These are phyloP conservation scores for Calonectria pauciramosa DNA, from an alignment of 2,329 filamentous ascomycete genomes.

Conservation along the genomic window DNA sequence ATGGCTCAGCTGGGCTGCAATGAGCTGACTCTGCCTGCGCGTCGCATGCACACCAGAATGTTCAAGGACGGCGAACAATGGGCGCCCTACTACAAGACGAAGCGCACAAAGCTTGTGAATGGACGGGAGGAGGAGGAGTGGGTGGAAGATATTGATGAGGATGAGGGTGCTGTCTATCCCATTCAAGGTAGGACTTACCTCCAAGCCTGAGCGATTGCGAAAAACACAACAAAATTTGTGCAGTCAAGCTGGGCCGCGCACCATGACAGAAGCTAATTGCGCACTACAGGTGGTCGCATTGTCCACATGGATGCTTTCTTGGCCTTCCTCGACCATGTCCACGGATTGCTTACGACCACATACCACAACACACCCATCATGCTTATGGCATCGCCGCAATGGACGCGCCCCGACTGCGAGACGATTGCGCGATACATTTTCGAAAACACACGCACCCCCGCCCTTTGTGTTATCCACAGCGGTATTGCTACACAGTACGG, in stretches of 20 bases:
- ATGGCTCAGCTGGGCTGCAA: constrained; percentile 91
- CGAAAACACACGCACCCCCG: constrained; percentile 95
- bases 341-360: constrained; percentile 88
- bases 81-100: constrained; percentile 82
- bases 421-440: constrained; percentile 94
- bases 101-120: constrained; percentile 67
- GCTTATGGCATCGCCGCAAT: constrained; percentile 89
- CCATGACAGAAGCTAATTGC: constrained; percentile 30
- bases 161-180: constrained; percentile 92
- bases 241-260: neutral
- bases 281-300: constrained; percentile 77
- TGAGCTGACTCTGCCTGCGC: constrained; percentile 91
- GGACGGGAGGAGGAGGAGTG: constrained; percentile 74
- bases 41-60: constrained; percentile 93
- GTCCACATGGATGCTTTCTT: constrained; percentile 94
- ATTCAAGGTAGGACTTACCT: constrained; percentile 67
- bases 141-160: constrained; percentile 89
- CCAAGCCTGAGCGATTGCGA: constrained; percentile 19
- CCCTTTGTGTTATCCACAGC: constrained; percentile 90
- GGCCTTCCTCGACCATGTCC: constrained; percentile 91
- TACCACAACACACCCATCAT: constrained; percentile 97
- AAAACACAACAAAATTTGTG: neutral
- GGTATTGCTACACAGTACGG: constrained; percentile 91
- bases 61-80: constrained; percentile 87
- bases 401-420: constrained; percentile 91